Conservation (phyloP, 257 asterid species). For the Verbena officinalis region DNA sequence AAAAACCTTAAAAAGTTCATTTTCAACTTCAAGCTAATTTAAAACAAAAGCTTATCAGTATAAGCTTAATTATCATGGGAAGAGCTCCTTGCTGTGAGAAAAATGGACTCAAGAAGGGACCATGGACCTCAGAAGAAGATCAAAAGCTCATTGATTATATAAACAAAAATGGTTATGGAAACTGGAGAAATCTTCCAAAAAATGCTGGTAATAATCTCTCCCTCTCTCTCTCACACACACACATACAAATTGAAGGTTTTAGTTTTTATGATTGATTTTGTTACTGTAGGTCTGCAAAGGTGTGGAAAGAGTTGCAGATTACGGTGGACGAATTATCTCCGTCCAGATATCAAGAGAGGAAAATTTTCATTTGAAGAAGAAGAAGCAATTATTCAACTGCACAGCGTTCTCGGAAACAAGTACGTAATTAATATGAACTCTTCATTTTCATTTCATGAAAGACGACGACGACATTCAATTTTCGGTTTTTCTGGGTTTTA, state of each 20-base stretch:
- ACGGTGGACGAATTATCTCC: slow-evolving; percentile 83
- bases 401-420: slow-evolving; percentile 83
- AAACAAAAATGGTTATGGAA: slow-evolving; percentile 66
- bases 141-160: slow-evolving; percentile 70
- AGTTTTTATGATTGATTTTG: background rate
- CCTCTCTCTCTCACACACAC: background rate
- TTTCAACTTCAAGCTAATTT: background rate
- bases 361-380: slow-evolving; percentile 80
- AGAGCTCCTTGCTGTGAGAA: slow-evolving; percentile 85
- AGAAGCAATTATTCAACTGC: slow-evolving; percentile 76
- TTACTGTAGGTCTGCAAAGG: slow-evolving; percentile 61
- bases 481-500: background rate
- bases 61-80: slow-evolving; percentile 46
- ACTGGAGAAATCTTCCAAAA: slow-evolving; percentile 83
- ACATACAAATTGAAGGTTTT: background rate
- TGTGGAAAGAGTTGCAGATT: slow-evolving; percentile 90
- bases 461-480: too few relatives aligned
- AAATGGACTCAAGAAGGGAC: slow-evolving; percentile 79
- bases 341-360: slow-evolving; percentile 83
- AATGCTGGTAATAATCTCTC: slow-evolving; percentile 56
- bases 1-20: background rate
- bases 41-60: background rate
- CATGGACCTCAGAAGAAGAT: slow-evolving; percentile 88
- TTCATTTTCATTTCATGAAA: too few relatives aligned
- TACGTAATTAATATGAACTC: too few relatives aligned